Evolutionary conservation across 2,329 filamentous ascomycete species (phyloP).

Genomic region (Alternaria tenuissima): DNA sequence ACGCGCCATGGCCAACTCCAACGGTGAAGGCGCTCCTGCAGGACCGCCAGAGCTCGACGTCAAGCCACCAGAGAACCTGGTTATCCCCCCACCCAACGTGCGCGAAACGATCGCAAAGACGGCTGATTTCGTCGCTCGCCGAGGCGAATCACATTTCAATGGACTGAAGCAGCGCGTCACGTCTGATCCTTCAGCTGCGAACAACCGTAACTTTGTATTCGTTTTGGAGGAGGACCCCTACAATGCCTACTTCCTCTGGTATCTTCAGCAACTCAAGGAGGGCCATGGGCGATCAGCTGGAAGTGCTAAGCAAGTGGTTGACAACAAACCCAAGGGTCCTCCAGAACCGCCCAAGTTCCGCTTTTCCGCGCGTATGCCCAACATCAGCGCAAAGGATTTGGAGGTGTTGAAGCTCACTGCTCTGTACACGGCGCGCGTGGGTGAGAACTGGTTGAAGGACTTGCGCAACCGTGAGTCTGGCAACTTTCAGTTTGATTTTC

Average conservation of each 20-base stretch:
- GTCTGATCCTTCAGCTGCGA: slow-evolving; percentile 64
- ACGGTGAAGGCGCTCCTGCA: slow-evolving; percentile 29
- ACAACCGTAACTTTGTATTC: slow-evolving; percentile 90
- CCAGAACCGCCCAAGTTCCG: slow-evolving; percentile 85
- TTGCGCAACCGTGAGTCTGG: slow-evolving; percentile 86
- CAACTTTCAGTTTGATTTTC: slow-evolving; percentile 96
- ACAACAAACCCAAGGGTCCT: slow-evolving; percentile 79
- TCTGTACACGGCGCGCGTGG: slow-evolving; percentile 90
- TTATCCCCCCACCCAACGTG: slow-evolving; percentile 86
- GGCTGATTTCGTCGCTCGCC: slow-evolving; percentile 84
- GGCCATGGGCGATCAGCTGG: slow-evolving; percentile 72
- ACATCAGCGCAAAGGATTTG: slow-evolving; percentile 93
- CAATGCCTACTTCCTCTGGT: slow-evolving; percentile 88
- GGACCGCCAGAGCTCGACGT: slow-evolving; percentile 29
- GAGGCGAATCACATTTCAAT: slow-evolving; percentile 75
- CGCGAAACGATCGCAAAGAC: slow-evolving; percentile 90
- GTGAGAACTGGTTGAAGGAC: slow-evolving; percentile 88
- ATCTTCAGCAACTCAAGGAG: slow-evolving; percentile 82
- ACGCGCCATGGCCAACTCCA: slow-evolving; percentile 41
- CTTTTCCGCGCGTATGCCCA: slow-evolving; percentile 96
- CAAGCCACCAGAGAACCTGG: slow-evolving; percentile 82
- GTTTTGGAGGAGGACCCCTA: slow-evolving; percentile 82
- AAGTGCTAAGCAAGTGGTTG: slow-evolving; percentile 40
- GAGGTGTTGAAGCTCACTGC: slow-evolving; percentile 78
- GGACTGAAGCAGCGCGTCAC: slow-evolving; percentile 85